phyloP scores from a whole-genome alignment of 495 filamentous ascomycete genomes.

The Aspergillus sclerotioniger region DNA sequence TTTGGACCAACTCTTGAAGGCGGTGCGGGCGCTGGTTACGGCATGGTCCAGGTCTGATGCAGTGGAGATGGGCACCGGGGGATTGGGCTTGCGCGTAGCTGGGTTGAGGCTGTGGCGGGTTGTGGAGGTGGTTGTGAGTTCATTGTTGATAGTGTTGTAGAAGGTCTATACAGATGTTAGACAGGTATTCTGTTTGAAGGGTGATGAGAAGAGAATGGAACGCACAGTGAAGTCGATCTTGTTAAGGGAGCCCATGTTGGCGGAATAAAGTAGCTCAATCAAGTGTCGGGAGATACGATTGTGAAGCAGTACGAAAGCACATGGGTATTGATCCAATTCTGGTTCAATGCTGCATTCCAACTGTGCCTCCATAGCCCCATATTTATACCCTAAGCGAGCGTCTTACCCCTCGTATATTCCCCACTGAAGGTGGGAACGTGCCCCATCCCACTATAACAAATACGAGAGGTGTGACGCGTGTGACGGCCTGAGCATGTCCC shows the following conservation, averaged over 20 bases:
- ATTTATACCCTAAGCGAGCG: neutral
- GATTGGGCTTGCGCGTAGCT: neutral
- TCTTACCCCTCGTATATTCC: neutral
- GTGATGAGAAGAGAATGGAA: neutral
- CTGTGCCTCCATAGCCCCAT: neutral
- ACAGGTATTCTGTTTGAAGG: neutral
- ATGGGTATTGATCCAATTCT: neutral
- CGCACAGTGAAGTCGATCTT: neutral
- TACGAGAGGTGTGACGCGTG: neutral
- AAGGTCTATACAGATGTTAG: neutral
- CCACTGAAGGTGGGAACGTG: neutral
- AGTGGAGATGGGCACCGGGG: slow-evolving; percentile 3
- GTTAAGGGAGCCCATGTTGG: neutral
- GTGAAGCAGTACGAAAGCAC: neutral
- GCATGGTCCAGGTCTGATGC: neutral
- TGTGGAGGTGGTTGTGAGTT: neutral
- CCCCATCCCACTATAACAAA: neutral
- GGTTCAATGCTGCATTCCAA: neutral
- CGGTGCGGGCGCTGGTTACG: neutral
- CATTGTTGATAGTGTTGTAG: slow-evolving; percentile 7
- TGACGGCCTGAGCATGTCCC: neutral
- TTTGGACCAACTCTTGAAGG: slow-evolving; percentile 8
- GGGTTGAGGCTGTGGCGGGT: slow-evolving; percentile 8
- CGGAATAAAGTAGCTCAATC: neutral
- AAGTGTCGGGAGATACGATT: neutral